phyloP scores from a whole-genome alignment of 495 filamentous ascomycete genomes.

The Chaetomium tenue region DNA sequence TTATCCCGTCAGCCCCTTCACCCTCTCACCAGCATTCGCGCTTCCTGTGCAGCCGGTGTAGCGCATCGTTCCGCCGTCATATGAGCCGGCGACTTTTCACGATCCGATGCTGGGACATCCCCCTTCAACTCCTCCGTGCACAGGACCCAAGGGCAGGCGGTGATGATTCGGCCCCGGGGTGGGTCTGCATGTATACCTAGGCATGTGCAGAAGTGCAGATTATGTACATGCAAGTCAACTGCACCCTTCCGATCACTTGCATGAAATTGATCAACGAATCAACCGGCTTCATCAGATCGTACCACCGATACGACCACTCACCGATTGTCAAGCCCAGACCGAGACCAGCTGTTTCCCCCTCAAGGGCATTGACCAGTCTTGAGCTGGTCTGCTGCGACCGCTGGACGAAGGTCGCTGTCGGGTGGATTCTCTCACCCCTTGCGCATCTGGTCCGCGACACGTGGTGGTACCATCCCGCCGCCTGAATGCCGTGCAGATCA shows the following conservation, averaged over 20 bases:
- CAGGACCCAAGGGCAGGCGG: too few species aligned
- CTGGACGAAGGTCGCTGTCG: neutral
- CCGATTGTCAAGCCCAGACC: neutral
- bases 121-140: too few species aligned
- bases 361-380: too few species aligned
- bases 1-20: neutral
- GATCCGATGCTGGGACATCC: too few species aligned
- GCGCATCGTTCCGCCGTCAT: too few species aligned
- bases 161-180: too few species aligned
- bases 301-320: neutral
- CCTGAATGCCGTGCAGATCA: slow-evolving; percentile 8
- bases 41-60: too few species aligned
- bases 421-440: neutral
- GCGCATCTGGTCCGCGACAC: neutral
- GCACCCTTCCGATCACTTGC: slow-evolving; percentile 21
- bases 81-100: too few species aligned
- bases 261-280: slow-evolving; percentile 19
- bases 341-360: neutral
- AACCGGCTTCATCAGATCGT: slow-evolving; percentile 13
- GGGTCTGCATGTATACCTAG: too few species aligned
- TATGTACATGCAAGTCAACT: slow-evolving; percentile 16
- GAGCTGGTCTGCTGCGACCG: neutral
- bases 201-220: too few species aligned
- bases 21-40: neutral
- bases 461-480: neutral